Evolutionary conservation across 768 basidiomycete species (phyloP), one percentile per base, ranked within the genome.

Genomic region (Podaxis carcinomalis): DNA sequence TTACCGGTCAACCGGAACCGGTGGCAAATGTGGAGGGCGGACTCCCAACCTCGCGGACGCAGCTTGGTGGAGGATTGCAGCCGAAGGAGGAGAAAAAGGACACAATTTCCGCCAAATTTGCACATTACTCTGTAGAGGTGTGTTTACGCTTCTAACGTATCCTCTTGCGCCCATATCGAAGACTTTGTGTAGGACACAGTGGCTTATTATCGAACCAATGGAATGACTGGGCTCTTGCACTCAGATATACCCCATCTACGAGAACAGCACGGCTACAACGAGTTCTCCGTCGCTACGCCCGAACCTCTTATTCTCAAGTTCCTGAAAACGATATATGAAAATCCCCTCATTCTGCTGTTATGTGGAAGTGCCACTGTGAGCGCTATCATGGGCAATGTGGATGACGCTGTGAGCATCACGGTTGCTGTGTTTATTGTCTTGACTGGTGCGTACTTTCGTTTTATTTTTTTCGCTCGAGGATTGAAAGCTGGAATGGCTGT

Each of bases 301-400:
- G 94, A 97, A 68, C 89, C 92, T 0, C 73, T 88, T 7, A 74
- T 89, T 42, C 74, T 95, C 69, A 97, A 97, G 75, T 98, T 98
- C 70, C 87, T 88, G 13, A 95, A 95, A 73, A 95, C 91, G 37
- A 94, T 98, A 53, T 97, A 95, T 73, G 95, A 98, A 75, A 93
- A 87, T 68, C 95, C 96, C 1, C 77, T 98, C 2, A 97, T 96
- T 68, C 77, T 98, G 23, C 79, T 98, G 2, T 78, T 98, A 37
- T 89, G 96, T 62, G 96, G 86, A 27, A 97, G 95, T 70, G 95
- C 95, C 0, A 78, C 83, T 16, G 86, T 98, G 42, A 95, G 93
- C 69, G 92, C 90, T 2, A 69, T 94, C 51, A 92, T 98, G 87
- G 96, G 96, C n/a, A 96, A 97, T 68, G 75, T 91, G 37, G 94